These are phyloP conservation scores for Fistulifera solaris DNA, from an alignment of 108 stramenopile species.

Conservation along the genomic window DNA sequence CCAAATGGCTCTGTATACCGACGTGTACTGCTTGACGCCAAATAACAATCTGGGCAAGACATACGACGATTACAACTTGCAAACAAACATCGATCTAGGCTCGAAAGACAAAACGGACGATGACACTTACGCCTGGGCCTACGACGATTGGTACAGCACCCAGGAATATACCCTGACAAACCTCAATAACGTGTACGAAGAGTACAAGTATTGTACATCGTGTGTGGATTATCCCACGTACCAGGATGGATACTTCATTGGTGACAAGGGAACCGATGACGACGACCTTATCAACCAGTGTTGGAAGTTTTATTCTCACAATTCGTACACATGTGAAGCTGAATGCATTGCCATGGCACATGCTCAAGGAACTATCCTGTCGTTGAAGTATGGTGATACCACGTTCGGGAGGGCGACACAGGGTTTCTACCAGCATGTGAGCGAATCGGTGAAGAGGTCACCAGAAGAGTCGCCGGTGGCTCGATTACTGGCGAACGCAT, in stretches of 20 bases:
- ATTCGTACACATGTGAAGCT: constrained; percentile 59
- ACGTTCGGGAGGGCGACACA: constrained; percentile 36
- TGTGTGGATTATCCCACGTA: constrained; percentile 87
- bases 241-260: constrained; percentile 85
- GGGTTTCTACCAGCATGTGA: constrained; percentile 25
- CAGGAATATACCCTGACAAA: constrained; percentile 72
- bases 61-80: constrained; percentile 54
- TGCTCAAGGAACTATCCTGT: constrained; percentile 61
- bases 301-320: constrained; percentile 85
- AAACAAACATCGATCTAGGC: constrained; percentile 33
- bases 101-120: constrained; percentile 26
- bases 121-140: constrained; percentile 25
- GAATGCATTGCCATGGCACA: constrained; percentile 66
- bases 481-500: constrained; percentile 63
- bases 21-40: constrained; percentile 43
- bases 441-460: not conserved
- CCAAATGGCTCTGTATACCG: constrained; percentile 68
- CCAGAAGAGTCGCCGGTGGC: constrained; percentile 30
- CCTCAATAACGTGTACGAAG: constrained; percentile 68
- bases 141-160: constrained; percentile 53
- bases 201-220: constrained; percentile 63
- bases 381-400: constrained; percentile 40
- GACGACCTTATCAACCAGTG: constrained; percentile 88
- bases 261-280: constrained; percentile 71
- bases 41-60: constrained; percentile 37